Base-by-base conservation (phyloP, 2,329 filamentous ascomycete species). In the Colletotrichum cuscutae region DNA sequence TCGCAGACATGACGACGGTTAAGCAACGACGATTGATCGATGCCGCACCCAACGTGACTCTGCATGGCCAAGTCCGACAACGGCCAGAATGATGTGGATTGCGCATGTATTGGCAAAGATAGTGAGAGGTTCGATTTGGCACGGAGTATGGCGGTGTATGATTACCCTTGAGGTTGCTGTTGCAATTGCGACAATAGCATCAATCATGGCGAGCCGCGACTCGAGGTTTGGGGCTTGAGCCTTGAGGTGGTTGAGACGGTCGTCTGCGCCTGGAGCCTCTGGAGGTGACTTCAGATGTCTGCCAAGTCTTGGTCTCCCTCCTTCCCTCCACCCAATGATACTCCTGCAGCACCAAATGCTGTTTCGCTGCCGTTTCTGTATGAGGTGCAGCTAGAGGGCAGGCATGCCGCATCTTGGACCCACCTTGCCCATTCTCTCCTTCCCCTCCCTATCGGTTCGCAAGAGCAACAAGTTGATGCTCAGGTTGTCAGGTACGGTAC, bases 301-400 rank as follows among this genome's bases (percentile, higher is more conserved):
- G 59, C 19, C 24, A 4, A 24, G 15, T 15, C 58, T 37, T 37
- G 4, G 4, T 49, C 42, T n/a, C 19, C 59, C 37, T 26, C 59
- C 8, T 30, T n/a, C 19, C 42, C 59, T 37, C 59, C 58, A 28
- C 57, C 32, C 32, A 42, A 22, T 49, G 57, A 35, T 46, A 24
- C 58, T 46, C 35, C 24, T 61, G 58, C 19, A 46, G n/a, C 15
- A 22, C 56, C 57, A 26, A 32, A 62, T 62, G 42, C 60, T 61
- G 46, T 71, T 61, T 71, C 49, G 63, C 68, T 61, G 68, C 67
- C 24, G 54, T 66, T 71, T 60, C 68, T 67, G 62, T 24, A n/a
- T 22, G 24, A 54, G 11, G 35, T 67, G 46, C 42, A 54, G 62
- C 49, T 26, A 26, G 35, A 61, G 13, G n/a, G 7, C 59, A 62